These are phyloP conservation scores for Ampelomyces quisqualis DNA, from an alignment of 2,329 filamentous ascomycete genomes.

Conservation along the genomic window DNA sequence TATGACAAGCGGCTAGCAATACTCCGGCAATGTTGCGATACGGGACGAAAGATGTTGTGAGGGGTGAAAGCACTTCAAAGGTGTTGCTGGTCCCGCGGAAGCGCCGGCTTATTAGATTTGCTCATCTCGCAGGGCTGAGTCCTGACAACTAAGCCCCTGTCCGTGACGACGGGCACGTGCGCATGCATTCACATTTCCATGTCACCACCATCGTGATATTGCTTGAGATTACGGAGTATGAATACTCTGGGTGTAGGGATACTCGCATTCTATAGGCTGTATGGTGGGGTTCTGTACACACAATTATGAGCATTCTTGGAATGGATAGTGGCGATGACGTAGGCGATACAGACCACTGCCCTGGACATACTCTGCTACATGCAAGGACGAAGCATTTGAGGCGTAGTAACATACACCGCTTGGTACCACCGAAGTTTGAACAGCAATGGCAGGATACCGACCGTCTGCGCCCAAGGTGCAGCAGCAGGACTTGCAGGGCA, in stretches of 20 bases:
- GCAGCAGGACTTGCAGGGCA: slow-evolving; percentile 32
- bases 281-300: not conserved
- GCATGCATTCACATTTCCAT: not conserved
- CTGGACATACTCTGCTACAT: no score
- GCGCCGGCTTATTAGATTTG: slow-evolving; percentile 21
- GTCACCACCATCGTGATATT: not conserved
- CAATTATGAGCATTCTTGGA: not conserved
- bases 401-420: not conserved
- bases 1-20: slow-evolving; percentile 17
- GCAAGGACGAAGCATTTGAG: no score
- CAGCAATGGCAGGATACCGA: slow-evolving; percentile 23
- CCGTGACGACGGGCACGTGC: slow-evolving; percentile 6
- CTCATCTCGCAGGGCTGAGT: slow-evolving; percentile 25
- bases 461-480: slow-evolving; percentile 23
- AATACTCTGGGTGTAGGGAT: no score
- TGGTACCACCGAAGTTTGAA: not conserved
- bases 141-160: slow-evolving; percentile 17
- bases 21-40: slow-evolving; percentile 16
- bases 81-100: slow-evolving; percentile 14
- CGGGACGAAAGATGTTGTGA: slow-evolving; percentile 4
- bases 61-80: slow-evolving; percentile 4
- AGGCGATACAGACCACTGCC: not conserved
- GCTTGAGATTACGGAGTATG: no score
- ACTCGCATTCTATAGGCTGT: no score
- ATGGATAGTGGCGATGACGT: not conserved